Base-by-base conservation (phyloP, 495 filamentous ascomycete genomes). In the Penicillium flavigenum region DNA sequence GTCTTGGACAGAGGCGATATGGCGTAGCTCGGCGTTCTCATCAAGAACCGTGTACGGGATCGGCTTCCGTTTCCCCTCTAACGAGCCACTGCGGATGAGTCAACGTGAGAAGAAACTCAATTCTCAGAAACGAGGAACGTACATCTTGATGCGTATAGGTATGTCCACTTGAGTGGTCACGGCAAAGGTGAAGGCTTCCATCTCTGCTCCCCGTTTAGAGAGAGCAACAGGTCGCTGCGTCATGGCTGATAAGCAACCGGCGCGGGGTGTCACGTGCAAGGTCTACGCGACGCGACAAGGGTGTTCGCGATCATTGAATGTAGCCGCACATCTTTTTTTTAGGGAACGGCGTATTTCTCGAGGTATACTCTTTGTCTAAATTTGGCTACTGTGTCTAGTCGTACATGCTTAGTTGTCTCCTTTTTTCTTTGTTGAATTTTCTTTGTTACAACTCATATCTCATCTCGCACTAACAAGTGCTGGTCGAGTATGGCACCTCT, bases 141-240 rank as follows among this genome's bases (percentile, higher is more conserved):
- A 90, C 91, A 97, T 91, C 75, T 90, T 90, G 56, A 98, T 84
- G 72, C 85, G 86, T 51, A 97, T 82, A 16, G 88, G 83, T 58
- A 89, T 82, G 63, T 91, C 79, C 55, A 97, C 80, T 67, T 83
- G 80, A 42, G 88, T 86, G 45, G 94, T 96, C 62, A 84, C 88
- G 46, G 90, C 92, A 77, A 98, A 98, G 1, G 91, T 92, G 72
- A 95, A 97, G 44, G 92, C 86, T 66, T 98, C 94, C 92, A 97
- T 96, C 20, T 50, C 36, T 67, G 29, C 12, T 31, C 32, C 11
- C 32, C 29, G 41, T 47, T 29, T 43, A 26, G 57, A 59, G 42
- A 42, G 47, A 43, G n/a, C 32, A 27, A 9, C 16, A 55, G 3
- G 31, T 38, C 4, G 22, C 43, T 55, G 53, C 53, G 53, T 55